Evolutionary conservation across 2,329 filamentous ascomycete genomes (phyloP), one percentile per base, ranked within the genome.

Genomic region (Venturia pyrina): DNA sequence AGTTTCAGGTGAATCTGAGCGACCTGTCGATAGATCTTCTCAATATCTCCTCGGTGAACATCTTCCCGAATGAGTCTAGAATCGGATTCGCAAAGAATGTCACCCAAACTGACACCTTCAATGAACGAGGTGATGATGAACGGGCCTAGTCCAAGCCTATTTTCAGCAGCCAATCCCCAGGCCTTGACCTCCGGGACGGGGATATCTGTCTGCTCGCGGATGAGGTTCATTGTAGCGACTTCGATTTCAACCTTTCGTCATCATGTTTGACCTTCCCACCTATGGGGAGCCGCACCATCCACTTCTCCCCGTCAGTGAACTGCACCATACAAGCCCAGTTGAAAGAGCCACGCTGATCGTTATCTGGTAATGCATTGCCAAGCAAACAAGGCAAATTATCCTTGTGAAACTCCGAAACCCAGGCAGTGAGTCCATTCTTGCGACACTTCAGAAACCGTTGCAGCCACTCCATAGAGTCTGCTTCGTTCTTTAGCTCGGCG

Each of bases 91-190:
- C 41, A 63, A 5, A 73, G 68, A 64, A 74, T 50, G 28, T 70
- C 67, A 40, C 60, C 48, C 24, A 64, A 32, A 68, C 70, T 28
- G 65, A 40, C 11, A 40, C 37, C 37, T 40, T 40, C 37, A 40
- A 71, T 69, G 10, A 73, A 73, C 64, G 21, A 70, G 71, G 74
- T 74, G n/a, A 74, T 71, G 7, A 74, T 74, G 40, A 74, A 72
- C 10, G 71, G 71, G 34, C 72, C 71, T 34, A 74, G 67, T 65
- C 68, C 67, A 60, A 72, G 71, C 56, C 65, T 41, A 59, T 75
- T 75, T 6, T 67, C 70, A 34, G 69, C 64, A 63, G 74, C 71
- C 10, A 62, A 57, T 53, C 72, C 72, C 70, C 71, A 76, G 62
- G 70, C 70, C 43, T 68, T 67, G 44, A 75, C 69, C 65, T 50